These are phyloP conservation scores for Calonectria pseudoreteaudii DNA, from an alignment of 2,329 filamentous ascomycete genomes.

Conservation along the genomic window DNA sequence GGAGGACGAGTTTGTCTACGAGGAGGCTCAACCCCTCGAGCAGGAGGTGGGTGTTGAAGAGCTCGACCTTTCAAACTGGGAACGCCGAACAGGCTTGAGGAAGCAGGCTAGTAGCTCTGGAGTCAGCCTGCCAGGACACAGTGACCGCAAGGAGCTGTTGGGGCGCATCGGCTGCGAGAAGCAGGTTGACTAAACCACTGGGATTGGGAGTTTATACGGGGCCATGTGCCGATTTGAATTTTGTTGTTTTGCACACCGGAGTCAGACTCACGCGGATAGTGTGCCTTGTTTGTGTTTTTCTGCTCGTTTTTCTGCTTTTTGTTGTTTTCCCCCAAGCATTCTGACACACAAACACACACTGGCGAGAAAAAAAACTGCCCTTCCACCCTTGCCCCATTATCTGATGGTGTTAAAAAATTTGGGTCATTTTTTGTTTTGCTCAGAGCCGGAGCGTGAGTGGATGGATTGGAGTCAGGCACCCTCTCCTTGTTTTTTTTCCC, in stretches of 20 bases:
- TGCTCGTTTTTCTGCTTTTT: constrained; percentile 12
- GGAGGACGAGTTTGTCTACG: constrained; percentile 65
- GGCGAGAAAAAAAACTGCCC: not conserved
- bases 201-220: constrained; percentile 34
- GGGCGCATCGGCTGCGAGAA: constrained; percentile 88
- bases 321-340: not conserved
- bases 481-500: not conserved
- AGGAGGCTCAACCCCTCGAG: constrained; percentile 70
- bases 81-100: constrained; percentile 66
- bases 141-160: constrained; percentile 83
- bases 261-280: constrained; percentile 22
- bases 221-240: constrained; percentile 23
- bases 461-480: constrained; percentile 24
- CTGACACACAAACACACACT: not conserved
- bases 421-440: constrained; percentile 11
- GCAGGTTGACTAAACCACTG: constrained; percentile 62
- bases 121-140: constrained; percentile 77
- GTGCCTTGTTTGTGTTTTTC: constrained; percentile 27
- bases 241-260: constrained; percentile 24
- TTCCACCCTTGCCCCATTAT: not conserved
- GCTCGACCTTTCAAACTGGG: constrained; percentile 75
- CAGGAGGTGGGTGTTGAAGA: constrained; percentile 81
- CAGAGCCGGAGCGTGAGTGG: constrained; percentile 11
- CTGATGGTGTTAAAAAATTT: not conserved
- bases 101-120: constrained; percentile 65